phyloP scores from a whole-genome alignment of 805 yeast genomes.

The Phaffomyces antillensis region DNA sequence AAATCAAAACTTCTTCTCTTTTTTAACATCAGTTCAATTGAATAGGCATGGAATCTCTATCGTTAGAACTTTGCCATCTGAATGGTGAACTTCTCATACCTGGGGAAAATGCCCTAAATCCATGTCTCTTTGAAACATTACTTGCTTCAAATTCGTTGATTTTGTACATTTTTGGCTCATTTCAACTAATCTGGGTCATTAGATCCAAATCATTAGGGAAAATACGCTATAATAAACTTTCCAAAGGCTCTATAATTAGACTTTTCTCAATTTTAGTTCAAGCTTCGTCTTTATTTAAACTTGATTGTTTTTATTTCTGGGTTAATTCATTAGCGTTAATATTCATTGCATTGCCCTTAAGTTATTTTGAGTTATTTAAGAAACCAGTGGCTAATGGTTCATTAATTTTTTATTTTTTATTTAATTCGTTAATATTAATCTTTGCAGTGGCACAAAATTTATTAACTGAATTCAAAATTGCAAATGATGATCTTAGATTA shows the following conservation, averaged over 20 bases:
- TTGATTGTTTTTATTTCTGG: neutral
- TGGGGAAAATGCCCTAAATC: slow-evolving; percentile 21
- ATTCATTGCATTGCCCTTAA: slow-evolving; percentile 34
- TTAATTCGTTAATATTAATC: slow-evolving; percentile 38
- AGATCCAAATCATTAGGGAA: slow-evolving; percentile 1
- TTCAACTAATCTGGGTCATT: slow-evolving; percentile 10
- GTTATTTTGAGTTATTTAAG: slow-evolving; percentile 36
- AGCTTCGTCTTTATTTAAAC: slow-evolving; percentile 1
- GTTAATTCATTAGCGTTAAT: slow-evolving; percentile 14
- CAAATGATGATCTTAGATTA: slow-evolving; percentile 20
- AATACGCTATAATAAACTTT: slow-evolving; percentile 12
- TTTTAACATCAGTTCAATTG: neutral
- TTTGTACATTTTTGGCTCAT: slow-evolving; percentile 11
- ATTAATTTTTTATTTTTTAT: slow-evolving; percentile 69
- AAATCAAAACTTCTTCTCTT: neutral
- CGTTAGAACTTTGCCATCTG: slow-evolving; percentile 2
- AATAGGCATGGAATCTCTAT: neutral
- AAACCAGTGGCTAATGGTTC: slow-evolving; percentile 54
- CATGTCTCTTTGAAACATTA: slow-evolving; percentile 17
- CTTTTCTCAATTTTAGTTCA: slow-evolving; percentile 9
- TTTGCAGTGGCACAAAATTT: slow-evolving; percentile 36
- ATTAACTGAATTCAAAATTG: slow-evolving; percentile 23
- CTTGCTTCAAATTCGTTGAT: slow-evolving; percentile 8
- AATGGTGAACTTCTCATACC: slow-evolving; percentile 15
- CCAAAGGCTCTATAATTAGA: slow-evolving; percentile 11